Evolutionary conservation across 164 flowering plant genomes (phyloP).

Genomic region (Annona cherimola): DNA sequence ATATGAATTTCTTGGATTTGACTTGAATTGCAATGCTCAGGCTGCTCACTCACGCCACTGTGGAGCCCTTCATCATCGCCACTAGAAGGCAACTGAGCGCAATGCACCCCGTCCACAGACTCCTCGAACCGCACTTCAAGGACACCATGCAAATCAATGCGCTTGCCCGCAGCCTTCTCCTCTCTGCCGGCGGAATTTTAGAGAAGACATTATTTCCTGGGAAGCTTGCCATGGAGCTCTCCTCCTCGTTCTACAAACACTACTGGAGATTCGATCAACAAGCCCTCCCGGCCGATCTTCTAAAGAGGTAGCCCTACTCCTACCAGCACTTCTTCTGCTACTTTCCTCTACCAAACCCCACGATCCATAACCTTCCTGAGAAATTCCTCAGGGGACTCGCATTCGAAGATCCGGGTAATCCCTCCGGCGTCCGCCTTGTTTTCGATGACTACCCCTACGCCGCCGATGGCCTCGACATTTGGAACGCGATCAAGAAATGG

Average conservation of each 20-base stretch:
- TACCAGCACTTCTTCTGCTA: not conserved
- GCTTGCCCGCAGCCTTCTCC: constrained; percentile 38
- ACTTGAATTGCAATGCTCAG: constrained; percentile 18
- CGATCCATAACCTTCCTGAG: not conserved
- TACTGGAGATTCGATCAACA: constrained; percentile 57
- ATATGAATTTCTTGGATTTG: too few relatives aligned
- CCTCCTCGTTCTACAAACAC: constrained; percentile 42
- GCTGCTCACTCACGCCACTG: constrained; percentile 55
- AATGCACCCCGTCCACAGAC: constrained; percentile 62
- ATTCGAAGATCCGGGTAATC: constrained; percentile 23
- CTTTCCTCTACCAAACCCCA: not conserved
- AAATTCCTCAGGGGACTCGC: constrained; percentile 43
- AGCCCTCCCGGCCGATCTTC: constrained; percentile 61
- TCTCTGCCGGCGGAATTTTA: constrained; percentile 51
- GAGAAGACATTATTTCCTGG: constrained; percentile 48
- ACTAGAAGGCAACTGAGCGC: constrained; percentile 62
- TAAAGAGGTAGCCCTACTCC: constrained; percentile 45
- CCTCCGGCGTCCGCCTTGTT: constrained; percentile 35
- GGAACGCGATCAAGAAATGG: constrained; percentile 56
- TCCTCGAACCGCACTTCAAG: constrained; percentile 61
- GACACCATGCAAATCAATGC: constrained; percentile 76
- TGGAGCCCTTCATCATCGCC: constrained; percentile 72
- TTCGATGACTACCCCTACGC: constrained; percentile 65
- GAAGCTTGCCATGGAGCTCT: constrained; percentile 42
- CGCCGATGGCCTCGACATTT: constrained; percentile 60